Evolutionary conservation across 1,284 basidiomycete genomes (phyloP).

Genomic region (Xerocomus minutiporus): DNA sequence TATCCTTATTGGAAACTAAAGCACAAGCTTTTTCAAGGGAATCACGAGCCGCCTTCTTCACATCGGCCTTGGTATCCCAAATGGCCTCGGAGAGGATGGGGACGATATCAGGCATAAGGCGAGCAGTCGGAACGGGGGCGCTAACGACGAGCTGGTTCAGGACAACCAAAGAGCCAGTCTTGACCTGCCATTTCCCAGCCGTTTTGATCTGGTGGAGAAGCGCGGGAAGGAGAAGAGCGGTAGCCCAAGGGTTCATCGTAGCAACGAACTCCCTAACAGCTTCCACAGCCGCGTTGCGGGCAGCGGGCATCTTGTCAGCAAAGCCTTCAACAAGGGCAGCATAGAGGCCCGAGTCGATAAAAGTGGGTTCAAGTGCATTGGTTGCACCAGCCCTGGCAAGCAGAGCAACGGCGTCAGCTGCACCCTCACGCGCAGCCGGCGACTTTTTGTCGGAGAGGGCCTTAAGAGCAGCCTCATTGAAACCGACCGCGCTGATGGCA

Average conservation of each 20-base stretch:
- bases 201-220: slow-evolving; percentile 94
- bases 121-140: slow-evolving; percentile 82
- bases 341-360: slow-evolving; percentile 84
- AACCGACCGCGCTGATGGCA: slow-evolving; percentile 73
- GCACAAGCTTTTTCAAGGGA: slow-evolving; percentile 91
- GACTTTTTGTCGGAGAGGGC: slow-evolving; percentile 90
- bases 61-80: slow-evolving; percentile 99
- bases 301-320: slow-evolving; percentile 88
- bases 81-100: slow-evolving; percentile 95
- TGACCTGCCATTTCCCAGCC: slow-evolving; percentile 99
- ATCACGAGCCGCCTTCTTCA: slow-evolving; percentile 97
- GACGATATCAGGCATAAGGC: slow-evolving; percentile 94
- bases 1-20: slow-evolving; percentile 99
- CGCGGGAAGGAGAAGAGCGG: slow-evolving; percentile 80
- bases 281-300: slow-evolving; percentile 79
- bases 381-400: slow-evolving; percentile 77
- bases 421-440: slow-evolving; percentile 81
- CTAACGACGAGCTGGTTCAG: slow-evolving; percentile 89
- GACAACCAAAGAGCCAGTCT: slow-evolving; percentile 82
- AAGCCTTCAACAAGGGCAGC: slow-evolving; percentile 85
- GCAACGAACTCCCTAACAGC: slow-evolving; percentile 80
- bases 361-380: slow-evolving; percentile 85
- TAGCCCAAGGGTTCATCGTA: slow-evolving; percentile 88
- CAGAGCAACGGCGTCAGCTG: slow-evolving; percentile 66
- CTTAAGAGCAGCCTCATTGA: slow-evolving; percentile 80